Percentiles rank a stretch among this genome's conserved stretches.
These are phyloP conservation scores for Raphanus hybrid DNA, from an alignment of 441 rosid species.

Conservation along the genomic window DNA sequence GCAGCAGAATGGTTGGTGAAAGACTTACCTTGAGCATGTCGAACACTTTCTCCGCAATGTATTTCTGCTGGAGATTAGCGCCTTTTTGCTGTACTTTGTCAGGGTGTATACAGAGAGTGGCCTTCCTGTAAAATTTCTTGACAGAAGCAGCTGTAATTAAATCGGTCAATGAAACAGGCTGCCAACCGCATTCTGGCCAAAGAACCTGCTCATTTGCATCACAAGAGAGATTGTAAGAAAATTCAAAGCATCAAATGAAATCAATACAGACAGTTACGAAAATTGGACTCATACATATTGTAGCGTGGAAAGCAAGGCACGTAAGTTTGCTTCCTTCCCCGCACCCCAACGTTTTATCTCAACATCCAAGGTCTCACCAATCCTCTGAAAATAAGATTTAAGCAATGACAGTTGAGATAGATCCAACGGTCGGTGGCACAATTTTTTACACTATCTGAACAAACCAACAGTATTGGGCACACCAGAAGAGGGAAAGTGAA, in stretches of 20 bases:
- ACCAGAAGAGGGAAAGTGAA: not conserved
- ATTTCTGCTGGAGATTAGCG: not conserved
- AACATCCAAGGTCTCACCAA: not conserved
- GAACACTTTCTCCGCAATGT: not conserved
- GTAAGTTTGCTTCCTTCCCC: not conserved
- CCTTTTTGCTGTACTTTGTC: not conserved
- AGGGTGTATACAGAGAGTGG: not conserved
- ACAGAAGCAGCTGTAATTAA: not conserved
- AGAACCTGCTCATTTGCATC: not conserved
- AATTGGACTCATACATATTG: not conserved
- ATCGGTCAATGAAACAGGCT: not conserved
- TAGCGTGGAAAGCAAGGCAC: not conserved
- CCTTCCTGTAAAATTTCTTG: not conserved
- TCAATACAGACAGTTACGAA: not conserved
- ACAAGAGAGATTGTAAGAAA: not conserved
- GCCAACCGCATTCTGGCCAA: not conserved
- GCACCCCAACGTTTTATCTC: slow-evolving; percentile 4
- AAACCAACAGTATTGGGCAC: not conserved
- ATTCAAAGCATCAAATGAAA: not conserved
- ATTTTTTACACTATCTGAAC: not conserved
- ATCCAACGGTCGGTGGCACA: not conserved
- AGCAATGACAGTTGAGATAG: not conserved
- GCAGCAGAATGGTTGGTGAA: not conserved
- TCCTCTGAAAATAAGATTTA: not conserved
- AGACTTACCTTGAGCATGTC: not conserved